Evolutionary conservation across 106 monocot genomes (phyloP), one percentile per base, ranked within the genome.

Genomic region (Phalaenopsis equestris): DNA sequence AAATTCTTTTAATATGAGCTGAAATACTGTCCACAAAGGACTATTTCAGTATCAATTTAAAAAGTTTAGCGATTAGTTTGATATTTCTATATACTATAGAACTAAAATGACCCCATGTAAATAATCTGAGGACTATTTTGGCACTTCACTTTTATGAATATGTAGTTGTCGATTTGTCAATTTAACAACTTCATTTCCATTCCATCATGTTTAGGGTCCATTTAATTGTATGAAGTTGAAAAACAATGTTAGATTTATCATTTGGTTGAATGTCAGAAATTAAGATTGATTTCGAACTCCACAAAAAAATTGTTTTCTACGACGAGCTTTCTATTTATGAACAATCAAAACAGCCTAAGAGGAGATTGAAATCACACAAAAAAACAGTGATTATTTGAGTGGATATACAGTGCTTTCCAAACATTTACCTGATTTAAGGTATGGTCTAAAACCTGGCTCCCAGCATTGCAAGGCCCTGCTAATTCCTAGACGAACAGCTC

Each of bases 381-480:
- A 5, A 55, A 37, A 37, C 36, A 55, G 52, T 52, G 48, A 75
- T 47, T 14, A 70, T 39, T 11, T 4, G 11, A 70, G 70, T 37
- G 70, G 61, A 6, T n/a, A 61, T 52, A 12, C 11, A 7, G 64
- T 38, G 38, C 36, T 38, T 70, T 12, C 3, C n/a, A 74, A 74
- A 16, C 55, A 41, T 55, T 87, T 89, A 99, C 98, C 92, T 83
- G 98, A 65, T 91, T 94, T 94, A 55, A 99, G 94, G 41, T 88
- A 87, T 77, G 86, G 84, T 19, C 94, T 90, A 79, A 89, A 80
- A 2, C 89, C 92, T 78, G 98, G 98, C 81, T 94, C 94, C 88
- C 90, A 99, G 77, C 92, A 90, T 72, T 99, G 94, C 79, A 99
- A 88, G 8, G 98, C 98, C 80, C 91, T 91, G 84, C 98, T 99